A percentile compares a stretch with the other conserved stretches of the same genome.
phyloP scores from a whole-genome alignment of 257 asterid genomes.

The Capsicum chinense region DNA sequence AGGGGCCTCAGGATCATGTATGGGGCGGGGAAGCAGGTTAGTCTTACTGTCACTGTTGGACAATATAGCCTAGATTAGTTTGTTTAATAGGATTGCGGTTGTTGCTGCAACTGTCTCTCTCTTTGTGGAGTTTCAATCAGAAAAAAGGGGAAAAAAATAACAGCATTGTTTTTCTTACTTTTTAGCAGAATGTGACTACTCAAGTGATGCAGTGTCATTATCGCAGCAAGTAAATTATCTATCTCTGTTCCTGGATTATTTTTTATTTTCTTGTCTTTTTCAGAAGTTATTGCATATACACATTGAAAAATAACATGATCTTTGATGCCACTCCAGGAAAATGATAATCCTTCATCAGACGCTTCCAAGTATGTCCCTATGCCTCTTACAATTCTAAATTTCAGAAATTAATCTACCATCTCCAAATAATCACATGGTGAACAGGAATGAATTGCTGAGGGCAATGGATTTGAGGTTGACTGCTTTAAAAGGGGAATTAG shows the following conservation, averaged over 20 bases:
- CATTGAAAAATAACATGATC: slow-evolving; percentile 33
- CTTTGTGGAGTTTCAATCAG: slow-evolving; percentile 16
- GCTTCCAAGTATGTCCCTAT: slow-evolving; percentile 76
- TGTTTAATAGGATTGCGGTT: neutral
- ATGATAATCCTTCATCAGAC: slow-evolving; percentile 49
- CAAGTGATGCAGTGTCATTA: slow-evolving; percentile 18
- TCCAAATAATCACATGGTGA: slow-evolving; percentile 34
- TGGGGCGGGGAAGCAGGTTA: slow-evolving; percentile 56
- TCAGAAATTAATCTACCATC: slow-evolving; percentile 27
- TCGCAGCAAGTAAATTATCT: slow-evolving; percentile 22
- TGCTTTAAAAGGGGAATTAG: slow-evolving; percentile 67
- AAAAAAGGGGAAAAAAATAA: neutral
- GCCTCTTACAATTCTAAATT: slow-evolving; percentile 32
- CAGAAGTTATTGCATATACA: neutral
- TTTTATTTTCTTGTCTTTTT: neutral
- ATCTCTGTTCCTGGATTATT: slow-evolving; percentile 7
- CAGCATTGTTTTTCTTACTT: neutral
- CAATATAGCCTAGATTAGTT: slow-evolving; percentile 19
- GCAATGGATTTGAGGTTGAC: slow-evolving; percentile 85
- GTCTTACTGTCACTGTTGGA: slow-evolving; percentile 30
- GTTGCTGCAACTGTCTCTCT: neutral
- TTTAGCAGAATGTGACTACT: slow-evolving; percentile 15
- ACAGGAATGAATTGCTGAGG: slow-evolving; percentile 85
- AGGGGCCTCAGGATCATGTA: slow-evolving; percentile 54
- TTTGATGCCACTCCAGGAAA: slow-evolving; percentile 59